Evolutionary conservation across 768 basidiomycete species (phyloP).

Genomic region (Lentinula edodes): DNA sequence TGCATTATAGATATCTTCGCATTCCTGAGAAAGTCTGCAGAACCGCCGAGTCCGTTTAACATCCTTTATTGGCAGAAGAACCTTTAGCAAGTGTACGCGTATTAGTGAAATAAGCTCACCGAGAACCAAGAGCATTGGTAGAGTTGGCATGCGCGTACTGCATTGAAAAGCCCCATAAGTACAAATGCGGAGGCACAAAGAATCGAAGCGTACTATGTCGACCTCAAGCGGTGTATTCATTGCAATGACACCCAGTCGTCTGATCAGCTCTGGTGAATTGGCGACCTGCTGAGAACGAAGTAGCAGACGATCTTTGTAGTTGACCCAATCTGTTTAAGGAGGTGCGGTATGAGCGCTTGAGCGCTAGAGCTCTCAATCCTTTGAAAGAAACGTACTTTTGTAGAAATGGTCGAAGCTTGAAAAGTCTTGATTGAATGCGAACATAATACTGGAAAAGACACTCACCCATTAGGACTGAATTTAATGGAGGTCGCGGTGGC

Average conservation of each 20-base stretch:
- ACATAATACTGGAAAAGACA: background rate
- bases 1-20: constrained; percentile 49
- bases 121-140: constrained; percentile 42
- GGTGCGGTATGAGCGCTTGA: background rate
- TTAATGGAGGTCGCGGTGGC: constrained; percentile 43
- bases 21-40: constrained; percentile 43
- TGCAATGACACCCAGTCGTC: constrained; percentile 42
- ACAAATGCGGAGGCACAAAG: background rate
- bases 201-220: constrained; percentile 32
- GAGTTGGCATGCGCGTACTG: constrained; percentile 47
- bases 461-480: constrained; percentile 39
- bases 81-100: background rate
- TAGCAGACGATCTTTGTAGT: constrained; percentile 40
- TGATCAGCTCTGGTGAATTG: constrained; percentile 44
- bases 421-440: background rate
- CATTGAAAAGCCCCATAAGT: background rate
- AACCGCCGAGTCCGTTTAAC: constrained; percentile 45
- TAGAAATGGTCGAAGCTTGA: constrained; percentile 42
- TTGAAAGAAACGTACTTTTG: constrained; percentile 24
- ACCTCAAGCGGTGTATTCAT: constrained; percentile 50
- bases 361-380: background rate
- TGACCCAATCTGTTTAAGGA: constrained; percentile 30
- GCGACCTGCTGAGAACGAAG: constrained; percentile 47
- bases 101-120: constrained; percentile 10
- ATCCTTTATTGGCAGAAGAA: constrained; percentile 21